Percentiles rank a stretch among this genome's conserved stretches.
Conservation (phyloP, 1,139 yeast species). For the Scheffersomyces titani region DNA sequence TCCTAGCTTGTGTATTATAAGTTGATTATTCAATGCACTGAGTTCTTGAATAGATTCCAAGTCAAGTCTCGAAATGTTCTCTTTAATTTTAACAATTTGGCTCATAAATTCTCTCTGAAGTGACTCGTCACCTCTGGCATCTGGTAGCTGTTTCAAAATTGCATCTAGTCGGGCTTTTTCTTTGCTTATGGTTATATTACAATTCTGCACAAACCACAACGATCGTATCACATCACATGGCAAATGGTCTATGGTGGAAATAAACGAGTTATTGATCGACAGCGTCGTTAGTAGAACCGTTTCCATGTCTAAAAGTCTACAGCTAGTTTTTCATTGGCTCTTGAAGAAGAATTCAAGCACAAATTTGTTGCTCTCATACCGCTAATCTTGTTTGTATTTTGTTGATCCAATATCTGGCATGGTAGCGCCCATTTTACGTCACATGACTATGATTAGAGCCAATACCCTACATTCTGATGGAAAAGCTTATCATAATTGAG, state of each 20-base stretch:
- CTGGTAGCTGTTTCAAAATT: conserved; percentile 2
- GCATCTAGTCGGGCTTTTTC: conserved; percentile 10
- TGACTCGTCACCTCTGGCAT: conserved; percentile 1
- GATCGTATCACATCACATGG: conserved; percentile 50
- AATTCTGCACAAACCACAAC: conserved; percentile 45
- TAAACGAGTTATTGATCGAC: conserved; percentile 38
- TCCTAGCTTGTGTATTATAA: conserved; percentile 31
- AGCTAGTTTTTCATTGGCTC: neutral
- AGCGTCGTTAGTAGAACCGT: conserved; percentile 23
- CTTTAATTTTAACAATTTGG: conserved; percentile 13
- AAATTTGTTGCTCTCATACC: neutral
- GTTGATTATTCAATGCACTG: conserved; percentile 34
- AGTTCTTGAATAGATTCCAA: conserved; percentile 38
- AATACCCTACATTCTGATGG: neutral
- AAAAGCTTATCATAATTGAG: neutral
- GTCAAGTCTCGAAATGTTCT: conserved; percentile 13
- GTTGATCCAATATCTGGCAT: neutral
- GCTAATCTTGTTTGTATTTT: too few relatives aligned
- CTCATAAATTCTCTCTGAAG: conserved; percentile 6
- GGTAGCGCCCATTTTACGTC: neutral
- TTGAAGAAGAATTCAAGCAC: neutral
- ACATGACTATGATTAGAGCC: neutral
- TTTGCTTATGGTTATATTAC: conserved; percentile 32
- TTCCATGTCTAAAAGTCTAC: conserved; percentile 5
- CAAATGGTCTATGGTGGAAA: conserved; percentile 47